These are phyloP conservation scores for Quercus suber DNA, from an alignment of 306 rosid species.

Conservation along the genomic window DNA sequence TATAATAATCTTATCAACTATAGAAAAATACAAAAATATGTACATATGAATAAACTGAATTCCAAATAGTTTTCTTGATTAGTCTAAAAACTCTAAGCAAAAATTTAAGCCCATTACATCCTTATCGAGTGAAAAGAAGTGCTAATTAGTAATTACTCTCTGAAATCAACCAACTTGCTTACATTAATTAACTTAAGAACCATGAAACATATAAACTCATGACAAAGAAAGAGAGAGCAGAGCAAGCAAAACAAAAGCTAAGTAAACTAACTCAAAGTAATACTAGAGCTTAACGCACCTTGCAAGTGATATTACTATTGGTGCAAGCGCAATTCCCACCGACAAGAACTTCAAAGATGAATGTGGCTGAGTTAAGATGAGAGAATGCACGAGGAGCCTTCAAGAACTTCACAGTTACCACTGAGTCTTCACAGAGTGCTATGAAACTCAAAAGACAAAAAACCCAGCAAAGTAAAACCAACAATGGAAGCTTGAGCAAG, in stretches of 20 bases:
- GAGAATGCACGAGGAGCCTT: slow-evolving; percentile 77
- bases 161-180: neutral
- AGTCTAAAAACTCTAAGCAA: too few relatives aligned
- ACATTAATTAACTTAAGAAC: neutral
- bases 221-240: neutral
- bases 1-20: too few relatives aligned
- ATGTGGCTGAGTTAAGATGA: slow-evolving; percentile 64
- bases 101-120: too few relatives aligned
- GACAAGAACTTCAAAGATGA: slow-evolving; percentile 54
- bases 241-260: neutral
- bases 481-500: slow-evolving; percentile 28
- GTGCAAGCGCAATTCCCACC: slow-evolving; percentile 37
- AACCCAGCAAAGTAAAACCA: slow-evolving; percentile 36
- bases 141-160: neutral
- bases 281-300: slow-evolving; percentile 39
- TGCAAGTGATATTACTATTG: slow-evolving; percentile 68
- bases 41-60: neutral
- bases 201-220: neutral
- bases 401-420: slow-evolving; percentile 59
- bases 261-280: neutral
- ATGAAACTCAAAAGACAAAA: slow-evolving; percentile 36
- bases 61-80: neutral
- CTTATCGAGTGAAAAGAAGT: too few relatives aligned
- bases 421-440: slow-evolving; percentile 42
- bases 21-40: neutral